phyloP scores from a whole-genome alignment of 345 rosid species.

The Cardiospermum halicacabum region DNA sequence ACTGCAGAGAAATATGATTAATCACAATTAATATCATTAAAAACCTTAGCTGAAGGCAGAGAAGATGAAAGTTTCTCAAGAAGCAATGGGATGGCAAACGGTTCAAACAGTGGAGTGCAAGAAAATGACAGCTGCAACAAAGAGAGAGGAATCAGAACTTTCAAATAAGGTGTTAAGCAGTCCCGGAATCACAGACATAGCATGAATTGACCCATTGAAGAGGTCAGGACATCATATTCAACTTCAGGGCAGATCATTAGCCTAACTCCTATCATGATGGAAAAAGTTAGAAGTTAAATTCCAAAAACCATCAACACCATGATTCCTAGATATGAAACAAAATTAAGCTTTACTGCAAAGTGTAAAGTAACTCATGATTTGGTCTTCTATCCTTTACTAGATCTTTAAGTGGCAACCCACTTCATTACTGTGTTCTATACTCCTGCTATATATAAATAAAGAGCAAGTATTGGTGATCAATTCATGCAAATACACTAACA shows the following conservation, averaged over 20 bases:
- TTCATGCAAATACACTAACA: background rate
- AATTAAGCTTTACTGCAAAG: background rate
- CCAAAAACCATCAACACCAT: background rate
- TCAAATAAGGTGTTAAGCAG: background rate
- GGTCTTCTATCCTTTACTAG: constrained; percentile 4
- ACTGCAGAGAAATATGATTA: constrained; percentile 1
- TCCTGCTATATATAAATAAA: background rate
- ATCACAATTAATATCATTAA: constrained; percentile 16
- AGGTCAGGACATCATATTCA: background rate
- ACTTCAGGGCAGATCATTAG: background rate
- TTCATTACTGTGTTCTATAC: background rate
- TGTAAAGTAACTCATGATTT: background rate
- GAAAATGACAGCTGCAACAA: constrained; percentile 63
- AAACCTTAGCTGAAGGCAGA: constrained; percentile 77
- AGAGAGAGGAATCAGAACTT: constrained; percentile 4
- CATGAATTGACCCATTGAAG: background rate
- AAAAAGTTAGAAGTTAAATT: background rate
- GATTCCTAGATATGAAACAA: background rate
- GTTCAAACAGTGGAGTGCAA: constrained; percentile 84
- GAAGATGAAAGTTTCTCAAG: constrained; percentile 93
- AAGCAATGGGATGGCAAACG: constrained; percentile 78
- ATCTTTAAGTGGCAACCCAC: background rate
- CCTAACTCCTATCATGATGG: background rate
- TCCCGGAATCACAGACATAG: background rate
- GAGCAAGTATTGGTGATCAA: background rate